Evolutionary conservation across 148 eudicot species (phyloP).

Genomic region (Rhododendron ferrugineum): DNA sequence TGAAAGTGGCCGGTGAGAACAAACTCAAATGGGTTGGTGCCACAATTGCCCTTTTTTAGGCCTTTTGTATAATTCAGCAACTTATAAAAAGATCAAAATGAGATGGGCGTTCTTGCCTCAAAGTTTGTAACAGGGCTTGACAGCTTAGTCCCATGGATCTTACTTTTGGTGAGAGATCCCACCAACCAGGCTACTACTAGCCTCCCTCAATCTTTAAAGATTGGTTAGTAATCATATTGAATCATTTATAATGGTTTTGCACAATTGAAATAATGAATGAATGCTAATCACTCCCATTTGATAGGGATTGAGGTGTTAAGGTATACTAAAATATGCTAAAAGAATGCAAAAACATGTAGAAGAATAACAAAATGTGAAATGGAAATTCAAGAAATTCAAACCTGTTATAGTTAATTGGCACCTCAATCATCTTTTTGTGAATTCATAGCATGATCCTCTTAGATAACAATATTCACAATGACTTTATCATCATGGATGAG

Average conservation of each 20-base stretch:
- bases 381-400: background rate
- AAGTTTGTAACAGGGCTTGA: conserved; percentile 28
- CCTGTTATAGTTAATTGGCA: background rate
- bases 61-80: background rate
- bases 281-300: background rate
- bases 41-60: background rate
- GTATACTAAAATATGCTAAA: background rate
- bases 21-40: conserved; percentile 33
- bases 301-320: background rate
- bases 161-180: conserved; percentile 19
- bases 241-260: background rate
- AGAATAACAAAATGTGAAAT: background rate
- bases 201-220: conserved; percentile 17
- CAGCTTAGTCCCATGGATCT: conserved; percentile 27
- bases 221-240: background rate
- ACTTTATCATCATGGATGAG: conserved; percentile 16
- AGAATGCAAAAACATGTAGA: background rate
- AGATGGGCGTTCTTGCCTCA: conserved; percentile 19
- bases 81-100: background rate
- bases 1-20: conserved; percentile 28
- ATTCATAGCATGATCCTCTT: background rate
- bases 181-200: conserved; percentile 6
- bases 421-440: background rate
- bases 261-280: background rate
- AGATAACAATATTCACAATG: background rate